These are phyloP conservation scores for Chlorella sp. DNA, from an alignment of 139 green algal species.

Conservation along the genomic window DNA sequence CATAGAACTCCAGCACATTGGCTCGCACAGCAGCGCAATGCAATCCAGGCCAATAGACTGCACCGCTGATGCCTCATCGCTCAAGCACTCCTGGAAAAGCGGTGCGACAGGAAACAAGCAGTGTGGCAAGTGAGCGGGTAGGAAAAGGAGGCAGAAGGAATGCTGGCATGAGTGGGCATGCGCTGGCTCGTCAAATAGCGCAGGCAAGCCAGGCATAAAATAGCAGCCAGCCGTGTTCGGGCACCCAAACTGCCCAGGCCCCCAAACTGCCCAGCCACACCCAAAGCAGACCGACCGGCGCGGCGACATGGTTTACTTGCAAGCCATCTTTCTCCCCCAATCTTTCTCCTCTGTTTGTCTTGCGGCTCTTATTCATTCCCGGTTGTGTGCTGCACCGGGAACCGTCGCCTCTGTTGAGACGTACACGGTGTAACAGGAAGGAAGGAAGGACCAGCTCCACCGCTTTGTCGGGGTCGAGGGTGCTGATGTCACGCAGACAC, in stretches of 20 bases:
- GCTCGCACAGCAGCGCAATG: constrained; percentile 51
- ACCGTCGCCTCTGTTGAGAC: too few species aligned
- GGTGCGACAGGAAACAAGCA: not conserved
- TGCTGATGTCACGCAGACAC: constrained; percentile 41
- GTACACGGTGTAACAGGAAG: too few species aligned
- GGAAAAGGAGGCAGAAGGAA: not conserved
- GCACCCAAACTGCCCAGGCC: too few species aligned
- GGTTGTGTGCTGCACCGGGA: too few species aligned
- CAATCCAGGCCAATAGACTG: constrained; percentile 51
- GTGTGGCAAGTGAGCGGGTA: not conserved
- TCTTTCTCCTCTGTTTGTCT: too few species aligned
- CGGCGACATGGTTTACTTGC: too few species aligned
- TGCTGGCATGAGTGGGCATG: not conserved
- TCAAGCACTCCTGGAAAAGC: constrained; percentile 40
- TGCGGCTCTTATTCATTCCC: too few species aligned
- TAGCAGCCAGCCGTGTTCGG: not conserved
- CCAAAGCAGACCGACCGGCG: constrained; percentile 27
- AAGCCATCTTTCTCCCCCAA: too few species aligned
- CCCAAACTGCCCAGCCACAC: not conserved
- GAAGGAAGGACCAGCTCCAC: constrained; percentile 46
- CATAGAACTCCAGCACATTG: constrained; percentile 73
- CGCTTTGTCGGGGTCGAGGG: constrained; percentile 39
- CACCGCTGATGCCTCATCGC: constrained; percentile 44
- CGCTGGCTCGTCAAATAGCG: not conserved
- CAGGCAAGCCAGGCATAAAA: not conserved